phyloP scores from a whole-genome alignment of 768 basidiomycete species.

The Rhodotorula toruloides region DNA sequence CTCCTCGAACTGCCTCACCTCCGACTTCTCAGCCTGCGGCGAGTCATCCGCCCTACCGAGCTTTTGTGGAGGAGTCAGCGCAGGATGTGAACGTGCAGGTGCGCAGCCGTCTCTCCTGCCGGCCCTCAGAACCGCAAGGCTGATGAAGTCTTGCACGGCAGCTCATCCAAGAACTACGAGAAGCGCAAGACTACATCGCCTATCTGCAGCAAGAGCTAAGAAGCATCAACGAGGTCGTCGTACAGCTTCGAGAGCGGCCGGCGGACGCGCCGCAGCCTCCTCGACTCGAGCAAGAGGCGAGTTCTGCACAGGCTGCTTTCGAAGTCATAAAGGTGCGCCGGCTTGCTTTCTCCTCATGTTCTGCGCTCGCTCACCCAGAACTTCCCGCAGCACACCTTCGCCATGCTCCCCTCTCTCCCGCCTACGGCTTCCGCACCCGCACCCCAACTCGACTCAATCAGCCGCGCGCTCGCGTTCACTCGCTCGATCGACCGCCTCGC shows the following conservation, averaged over 20 bases:
- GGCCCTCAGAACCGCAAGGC: too few relatives aligned
- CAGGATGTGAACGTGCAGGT: background rate
- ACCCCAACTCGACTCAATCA: background rate
- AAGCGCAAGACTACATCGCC: conserved; percentile 22
- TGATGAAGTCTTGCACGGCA: background rate
- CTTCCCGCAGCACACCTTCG: background rate
- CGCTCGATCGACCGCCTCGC: conserved; percentile 4
- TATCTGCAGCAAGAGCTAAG: conserved; percentile 16
- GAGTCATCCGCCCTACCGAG: background rate
- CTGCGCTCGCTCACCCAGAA: background rate
- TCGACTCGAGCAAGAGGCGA: background rate
- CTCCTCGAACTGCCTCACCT: background rate
- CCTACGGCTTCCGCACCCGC: background rate
- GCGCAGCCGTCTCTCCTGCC: background rate
- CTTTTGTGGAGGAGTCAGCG: background rate
- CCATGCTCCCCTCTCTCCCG: conserved; percentile 10
- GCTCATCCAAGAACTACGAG: conserved; percentile 15
- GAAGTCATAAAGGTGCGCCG: conserved; percentile 3
- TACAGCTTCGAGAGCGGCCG: background rate
- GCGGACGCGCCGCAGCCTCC: too few relatives aligned
- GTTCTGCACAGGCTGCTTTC: background rate
- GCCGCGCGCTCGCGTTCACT: conserved; percentile 6
- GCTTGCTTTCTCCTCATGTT: background rate
- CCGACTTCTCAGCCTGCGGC: background rate
- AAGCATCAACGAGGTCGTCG: conserved; percentile 1